Base-by-base conservation (phyloP, 2,329 filamentous ascomycete genomes). In the Xylariales sp. region DNA sequence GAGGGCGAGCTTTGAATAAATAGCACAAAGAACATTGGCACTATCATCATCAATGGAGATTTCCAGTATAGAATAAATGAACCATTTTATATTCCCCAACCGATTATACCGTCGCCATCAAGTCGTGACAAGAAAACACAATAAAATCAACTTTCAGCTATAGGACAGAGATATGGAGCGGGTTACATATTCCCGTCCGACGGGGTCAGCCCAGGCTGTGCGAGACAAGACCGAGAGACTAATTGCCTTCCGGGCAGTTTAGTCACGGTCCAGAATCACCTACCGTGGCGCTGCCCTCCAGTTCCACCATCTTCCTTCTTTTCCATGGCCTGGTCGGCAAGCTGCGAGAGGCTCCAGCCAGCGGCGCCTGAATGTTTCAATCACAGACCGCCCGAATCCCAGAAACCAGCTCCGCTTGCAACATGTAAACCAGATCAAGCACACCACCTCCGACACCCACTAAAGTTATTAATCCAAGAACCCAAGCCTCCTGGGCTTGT, bases 401-500 rank as follows among this genome's bases (percentile, higher is more conserved):
- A 24, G 35, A 27, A 28, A n/a, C 33, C 37, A 40, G 29, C 25
- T 20, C 19, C 17, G 29, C 29, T 18, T n/a, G 14, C 17, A 35
- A 29, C 37, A n/a, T n/a, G n/a, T n/a, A n/a, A n/a, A n/a, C n/a
- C n/a, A n/a, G n/a, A n/a, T n/a, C n/a, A n/a, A n/a, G n/a, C n/a
- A n/a, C n/a, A n/a, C 33, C 35, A 28, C 33, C 29, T 29, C 37
- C 37, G 17, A 37, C 29, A 37, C 18, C 33, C 29, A 43, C 33
- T 40, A 43, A 43, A 42, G 31, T 43, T 43, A 43, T 43, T 42
- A 40, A 40, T 37, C 41, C 40, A 48, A 50, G 55, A 59, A 56
- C 53, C 53, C 48, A 49, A 56, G 58, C 59, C 60, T 52, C 60
- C 59, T 54, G 60, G 59, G 59, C 60, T 54, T n/a, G 53, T 54